phyloP scores from a whole-genome alignment of 2,329 filamentous ascomycete species.

The Ploettnerulaceae sp. region DNA sequence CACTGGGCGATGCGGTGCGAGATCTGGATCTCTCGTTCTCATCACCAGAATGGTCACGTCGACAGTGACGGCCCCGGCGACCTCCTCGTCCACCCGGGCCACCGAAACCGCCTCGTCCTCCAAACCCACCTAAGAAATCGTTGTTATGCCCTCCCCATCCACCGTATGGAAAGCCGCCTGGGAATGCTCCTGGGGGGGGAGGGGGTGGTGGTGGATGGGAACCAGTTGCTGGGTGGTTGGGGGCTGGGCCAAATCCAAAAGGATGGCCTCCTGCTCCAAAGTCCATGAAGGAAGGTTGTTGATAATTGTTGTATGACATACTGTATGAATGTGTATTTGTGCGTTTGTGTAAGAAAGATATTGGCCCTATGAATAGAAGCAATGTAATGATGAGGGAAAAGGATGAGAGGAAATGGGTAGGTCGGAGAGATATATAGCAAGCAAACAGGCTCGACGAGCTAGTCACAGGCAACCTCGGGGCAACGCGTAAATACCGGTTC shows the following conservation, averaged over 20 bases:
- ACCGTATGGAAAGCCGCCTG: conserved; percentile 19
- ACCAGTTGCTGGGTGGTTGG: conserved; percentile 3
- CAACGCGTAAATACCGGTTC: conserved; percentile 7
- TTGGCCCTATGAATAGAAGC: conserved; percentile 16
- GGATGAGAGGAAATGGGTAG: conserved; percentile 7
- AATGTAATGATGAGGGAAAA: conserved; percentile 15
- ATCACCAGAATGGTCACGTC: conserved; percentile 10
- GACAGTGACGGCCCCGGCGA: conserved; percentile 16
- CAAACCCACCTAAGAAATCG: conserved; percentile 16
- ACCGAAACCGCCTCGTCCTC: conserved; percentile 23
- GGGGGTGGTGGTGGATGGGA: conserved; percentile 14
- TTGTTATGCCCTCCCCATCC: conserved; percentile 17
- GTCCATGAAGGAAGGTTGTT: conserved; percentile 32
- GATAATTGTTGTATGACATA: conserved; percentile 31
- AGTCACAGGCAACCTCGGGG: conserved; percentile 10
- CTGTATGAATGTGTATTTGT: conserved; percentile 18
- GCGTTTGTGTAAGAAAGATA: conserved; percentile 9
- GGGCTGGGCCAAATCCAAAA: conserved; percentile 25
- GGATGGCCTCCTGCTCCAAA: conserved; percentile 27
- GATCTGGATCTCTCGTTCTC: conserved; percentile 11
- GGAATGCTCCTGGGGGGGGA: conserved; percentile 19
- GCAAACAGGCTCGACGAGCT: not conserved
- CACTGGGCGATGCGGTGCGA: conserved; percentile 14
- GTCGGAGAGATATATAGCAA: conserved; percentile 20
- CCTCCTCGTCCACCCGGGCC: conserved; percentile 14